Conservation (phyloP, 768 basidiomycete genomes). For the Hirschioporus abietinus region DNA sequence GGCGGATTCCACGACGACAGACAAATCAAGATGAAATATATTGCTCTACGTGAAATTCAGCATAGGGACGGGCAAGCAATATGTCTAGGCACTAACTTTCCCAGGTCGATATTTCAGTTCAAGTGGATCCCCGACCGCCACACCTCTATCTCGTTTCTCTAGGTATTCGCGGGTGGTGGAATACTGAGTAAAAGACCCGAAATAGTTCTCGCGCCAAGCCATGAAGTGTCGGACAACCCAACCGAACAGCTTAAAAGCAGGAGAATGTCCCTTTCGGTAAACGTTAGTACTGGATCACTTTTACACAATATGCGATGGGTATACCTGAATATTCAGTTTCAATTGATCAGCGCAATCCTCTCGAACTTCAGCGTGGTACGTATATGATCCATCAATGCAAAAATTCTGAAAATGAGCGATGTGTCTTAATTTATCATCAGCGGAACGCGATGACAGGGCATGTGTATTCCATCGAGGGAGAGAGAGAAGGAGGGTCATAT, state of each 20-base stretch:
- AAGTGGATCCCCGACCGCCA: constrained; percentile 77
- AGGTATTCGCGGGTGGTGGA: constrained; percentile 84
- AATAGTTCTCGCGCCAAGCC: constrained; percentile 88
- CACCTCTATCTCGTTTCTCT: constrained; percentile 51
- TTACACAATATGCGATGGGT: constrained; percentile 15
- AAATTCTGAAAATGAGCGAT: constrained; percentile 57
- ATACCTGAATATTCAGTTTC: constrained; percentile 57
- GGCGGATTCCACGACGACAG: constrained; percentile 45
- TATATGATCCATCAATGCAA: constrained; percentile 63
- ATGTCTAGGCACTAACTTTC: constrained; percentile 41
- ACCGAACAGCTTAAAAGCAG: constrained; percentile 68
- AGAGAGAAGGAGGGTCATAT: constrained; percentile 52
- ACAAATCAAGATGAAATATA: constrained; percentile 69
- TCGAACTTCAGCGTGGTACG: constrained; percentile 61
- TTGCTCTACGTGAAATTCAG: constrained; percentile 55
- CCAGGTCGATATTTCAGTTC: constrained; percentile 73
- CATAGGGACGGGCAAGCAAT: not conserved
- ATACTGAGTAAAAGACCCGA: constrained; percentile 92
- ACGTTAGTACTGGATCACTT: not conserved
- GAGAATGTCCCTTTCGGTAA: constrained; percentile 38
- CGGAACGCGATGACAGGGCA: constrained; percentile 52
- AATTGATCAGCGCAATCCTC: constrained; percentile 77
- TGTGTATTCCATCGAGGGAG: constrained; percentile 91
- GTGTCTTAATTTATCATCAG: constrained; percentile 42
- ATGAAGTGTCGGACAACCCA: constrained; percentile 90